Evolutionary conservation across 2,329 filamentous ascomycete species (phyloP), one percentile per base, ranked within the genome.

Genomic region (Colletotrichum plurivorum): DNA sequence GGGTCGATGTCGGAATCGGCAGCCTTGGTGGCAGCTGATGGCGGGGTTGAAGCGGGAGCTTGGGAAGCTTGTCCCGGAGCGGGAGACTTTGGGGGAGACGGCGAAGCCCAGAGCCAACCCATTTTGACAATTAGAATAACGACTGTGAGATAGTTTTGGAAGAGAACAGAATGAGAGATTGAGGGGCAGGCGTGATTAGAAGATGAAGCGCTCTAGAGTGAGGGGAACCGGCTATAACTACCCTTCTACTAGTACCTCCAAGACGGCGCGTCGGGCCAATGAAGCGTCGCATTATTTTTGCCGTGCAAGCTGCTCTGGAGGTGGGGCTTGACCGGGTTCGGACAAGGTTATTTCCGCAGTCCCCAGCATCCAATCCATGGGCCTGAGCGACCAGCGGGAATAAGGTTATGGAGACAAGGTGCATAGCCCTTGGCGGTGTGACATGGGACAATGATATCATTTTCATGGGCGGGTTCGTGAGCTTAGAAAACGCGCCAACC

Each of bases 101-200:
- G 71, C 6, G 80, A 82, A 68, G 85, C 82, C 87, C 88, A 91
- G 71, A 90, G 81, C 89, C 89, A 91, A 72, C 88, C 88, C 89
- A 91, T 91, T 71, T 63, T 81, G 74, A 71, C 25, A 22, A 25
- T 16, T 55, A 9, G 25, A 15, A 9, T 18, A 31, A 16, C n/a
- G 10, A 45, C 15, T 16, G 13, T 31, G 41, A 13, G 4, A 22
- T 4, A 15, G 16, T n/a, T 13, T 16, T 20, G 16, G 15, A 27
- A 4, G 6, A 15, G 16, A 22, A 20, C 2, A 12, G n/a, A 36
- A 15, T 25, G 15, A 31, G n/a, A 5, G 6, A 15, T 15, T 10
- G 5, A 12, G 5, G 36, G 31, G 16, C 13, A 27, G 13, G 52
- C 53, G 57, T 31, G 16, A 27, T 45, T 22, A 51, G 51, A 39